Base-by-base conservation (phyloP, 345 rosid genomes). In the Geranium brycei region DNA sequence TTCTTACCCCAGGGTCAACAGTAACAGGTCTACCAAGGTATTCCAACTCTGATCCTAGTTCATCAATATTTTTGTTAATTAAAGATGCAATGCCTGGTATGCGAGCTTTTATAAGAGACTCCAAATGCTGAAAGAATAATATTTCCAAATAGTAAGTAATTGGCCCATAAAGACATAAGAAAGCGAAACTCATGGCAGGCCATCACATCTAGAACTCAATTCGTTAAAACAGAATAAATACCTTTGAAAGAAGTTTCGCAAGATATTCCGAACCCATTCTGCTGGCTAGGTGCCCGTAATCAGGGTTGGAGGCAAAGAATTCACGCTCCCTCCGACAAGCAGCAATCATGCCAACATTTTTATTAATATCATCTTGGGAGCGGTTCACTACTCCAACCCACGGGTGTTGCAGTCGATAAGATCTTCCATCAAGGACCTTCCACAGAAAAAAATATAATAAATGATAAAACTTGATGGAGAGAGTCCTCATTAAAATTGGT, bases 341-440 rank as follows among this genome's bases (percentile, higher is more conserved):
- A 71, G 79, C 83, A 70, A 81, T 78, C 95, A 87, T 85, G 68
- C 83, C 91, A 58, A 80, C 77, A 53, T 80, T 80, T 73, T 66
- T 83, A 72, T 87, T 81, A 68, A 85, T 85, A 70, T 84, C 95
- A 76, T 85, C 88, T 79, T 85, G 88, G 17, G 91, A 83, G 31
- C 91, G 85, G 71, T 85, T 87, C 68, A 87, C 90, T 71, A 83
- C 71, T 69, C 91, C 91, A 69, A 85, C 88, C 91, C 91, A 85
- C 51, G 88, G 87, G 55, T 69, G 79, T 68, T 80, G 87, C 63
- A 84, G 83, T 65, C 79, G 76, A 61, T 84, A 87, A 19, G 90
- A 66, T 66, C 83, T 73, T 60, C 93, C 93, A 75, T 87, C 90
- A 72, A 87, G 86, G 70, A 87, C 85, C 93, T 87, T 59, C 60